Evolutionary conservation across 805 yeast species (phyloP), one percentile per base, ranked within the genome.

Genomic region (Pichia occidentalis): DNA sequence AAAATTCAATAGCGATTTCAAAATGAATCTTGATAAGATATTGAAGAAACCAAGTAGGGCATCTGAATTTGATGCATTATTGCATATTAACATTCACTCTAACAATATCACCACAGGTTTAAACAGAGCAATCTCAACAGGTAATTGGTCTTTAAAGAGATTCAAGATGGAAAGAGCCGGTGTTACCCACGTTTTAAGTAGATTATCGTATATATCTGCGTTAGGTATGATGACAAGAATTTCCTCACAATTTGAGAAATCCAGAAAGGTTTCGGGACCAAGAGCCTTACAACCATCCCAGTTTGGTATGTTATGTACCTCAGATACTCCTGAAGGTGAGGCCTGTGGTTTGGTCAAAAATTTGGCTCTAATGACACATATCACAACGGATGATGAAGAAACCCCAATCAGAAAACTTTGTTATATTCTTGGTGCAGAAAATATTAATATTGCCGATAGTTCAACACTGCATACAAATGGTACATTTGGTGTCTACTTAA

Each of bases 81-180:
- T 90, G 44, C 83, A 85, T 40, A 86, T 92, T 56, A 83, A 85
- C 48, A 86, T 87, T 36, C 96, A 90, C 59, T 83, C 95, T 5
- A 85, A 85, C 53, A 87, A 88, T 54, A 88, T 92, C 48, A 86
- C 98, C 11, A 82, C 83, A 56, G 98, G 98, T 22, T 67, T 92
- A 61, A 88, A 87, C 58, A 74, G 97, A 54, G 97, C 99, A 30
- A 92, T 92, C 33, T 88, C 97, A 12, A 92, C 99, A 0, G 99
- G 99, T 51, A 92, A 92, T 60, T 92, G 99, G 99, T 86, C 97
- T 3, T 71, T 92, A 56, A 92, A 92, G 64, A 83, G 99, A 67
- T 92, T 92, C 70, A 90, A 88, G 80, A 92, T 92, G 99, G 98
- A 92, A 64, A 76, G 98, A 45, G 98, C 98, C 0, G 98, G 98